Evolutionary conservation across 306 rosid species (phyloP).

Genomic region (Trifolium dubium): DNA sequence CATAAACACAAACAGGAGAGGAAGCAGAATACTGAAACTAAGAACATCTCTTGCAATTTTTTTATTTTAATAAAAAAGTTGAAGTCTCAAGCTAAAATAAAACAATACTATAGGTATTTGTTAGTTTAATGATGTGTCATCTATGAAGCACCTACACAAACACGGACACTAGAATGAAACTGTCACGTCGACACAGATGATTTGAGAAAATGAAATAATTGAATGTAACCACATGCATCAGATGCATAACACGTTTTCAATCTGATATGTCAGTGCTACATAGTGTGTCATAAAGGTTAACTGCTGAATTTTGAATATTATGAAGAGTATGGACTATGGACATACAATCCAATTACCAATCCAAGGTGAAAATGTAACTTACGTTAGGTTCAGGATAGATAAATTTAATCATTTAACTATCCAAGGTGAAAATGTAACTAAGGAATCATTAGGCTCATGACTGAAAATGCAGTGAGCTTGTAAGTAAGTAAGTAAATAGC

Average conservation of each 20-base stretch:
- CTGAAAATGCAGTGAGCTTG: neutral
- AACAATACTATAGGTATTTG: neutral
- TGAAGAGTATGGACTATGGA: neutral
- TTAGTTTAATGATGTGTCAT: neutral
- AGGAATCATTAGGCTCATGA: slow-evolving; percentile 2
- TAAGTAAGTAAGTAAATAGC: neutral
- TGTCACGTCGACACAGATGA: too few relatives aligned
- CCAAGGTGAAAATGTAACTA: too few relatives aligned
- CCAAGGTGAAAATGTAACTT: neutral
- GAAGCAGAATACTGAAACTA: slow-evolving; percentile 32
- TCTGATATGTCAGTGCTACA: too few relatives aligned
- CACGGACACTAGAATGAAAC: too few relatives aligned
- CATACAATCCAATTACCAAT: slow-evolving; percentile 1
- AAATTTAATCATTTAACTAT: neutral
- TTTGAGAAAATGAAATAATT: too few relatives aligned
- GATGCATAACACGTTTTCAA: neutral
- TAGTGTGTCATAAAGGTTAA: neutral
- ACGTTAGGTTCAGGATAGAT: neutral
- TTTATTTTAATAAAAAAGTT: neutral
- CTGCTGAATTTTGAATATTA: slow-evolving; percentile 2
- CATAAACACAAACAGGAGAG: too few relatives aligned
- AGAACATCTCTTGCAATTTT: slow-evolving; percentile 6
- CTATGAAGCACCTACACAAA: too few relatives aligned
- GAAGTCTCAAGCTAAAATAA: slow-evolving; percentile 25
- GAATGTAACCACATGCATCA: too few relatives aligned